Evolutionary conservation across 352 stramenopile species (phyloP), one percentile per base, ranked within the genome.

Genomic region (Phytophthora litchii): DNA sequence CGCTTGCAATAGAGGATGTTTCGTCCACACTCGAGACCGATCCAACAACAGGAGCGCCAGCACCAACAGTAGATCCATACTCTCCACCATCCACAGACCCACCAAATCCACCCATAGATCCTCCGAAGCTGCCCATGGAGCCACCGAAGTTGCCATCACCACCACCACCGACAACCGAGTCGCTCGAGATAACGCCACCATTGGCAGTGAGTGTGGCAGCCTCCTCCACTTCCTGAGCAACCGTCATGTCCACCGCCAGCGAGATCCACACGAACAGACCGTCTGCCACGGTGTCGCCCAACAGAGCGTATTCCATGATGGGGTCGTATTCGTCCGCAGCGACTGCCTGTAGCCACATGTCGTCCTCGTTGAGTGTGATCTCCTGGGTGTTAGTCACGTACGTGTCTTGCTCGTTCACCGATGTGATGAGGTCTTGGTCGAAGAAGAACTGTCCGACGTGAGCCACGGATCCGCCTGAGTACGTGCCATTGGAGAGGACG

Each of bases 401-500:
- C 23, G 57, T 41, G 17, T 57, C 53, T 19, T 62, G 38, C n/a
- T 55, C 58, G 47, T 73, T 59, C 13, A 69, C 54, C 4, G 56
- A 29, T 3, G 64, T 69, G 53, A 69, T 70, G 54, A 70, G 54
- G 17, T 51, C 49, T n/a, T 70, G 48, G 37, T 70, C 61, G 36
- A 70, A 70, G 58, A 58, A 73, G 44, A 70, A 60, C 32, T 71
- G 62, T 2, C 62, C 62, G 17, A 71, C 62, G 45, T 67, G 62
- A 8, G 50, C 50, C 6, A 40, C 34, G 2, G 44, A 61, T 20
- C 50, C 34, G 5, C 55, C 55, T 2, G 44, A 52, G 38, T 71
- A 71, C 21, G 62, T 71, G 4, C 40, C 36, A 29, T 70, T 70
- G 7, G 48, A 21, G 1, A 66, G 43, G 31, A 67, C 42, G 1